These are phyloP conservation scores for Aphanomyces cochlioides DNA, from an alignment of 352 stramenopile genomes.

Conservation along the genomic window DNA sequence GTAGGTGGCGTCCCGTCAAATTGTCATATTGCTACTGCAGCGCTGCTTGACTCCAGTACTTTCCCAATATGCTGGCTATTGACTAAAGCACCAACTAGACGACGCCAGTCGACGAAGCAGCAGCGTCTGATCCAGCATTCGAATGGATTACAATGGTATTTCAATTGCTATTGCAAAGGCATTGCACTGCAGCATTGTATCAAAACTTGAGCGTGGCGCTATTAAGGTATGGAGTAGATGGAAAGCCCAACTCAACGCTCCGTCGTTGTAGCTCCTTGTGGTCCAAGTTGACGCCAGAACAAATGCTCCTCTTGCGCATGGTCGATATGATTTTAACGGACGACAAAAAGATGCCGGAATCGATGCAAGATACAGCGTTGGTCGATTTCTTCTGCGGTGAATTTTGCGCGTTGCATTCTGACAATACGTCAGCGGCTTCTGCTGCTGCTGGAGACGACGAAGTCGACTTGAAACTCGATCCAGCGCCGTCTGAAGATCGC, in stretches of 20 bases:
- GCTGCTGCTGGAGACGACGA: conserved; percentile 52
- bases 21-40: conserved; percentile 66
- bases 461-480: conserved; percentile 52
- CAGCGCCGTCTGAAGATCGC: conserved; percentile 33
- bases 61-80: too few relatives aligned
- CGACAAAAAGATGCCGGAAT: conserved; percentile 3
- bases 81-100: too few relatives aligned
- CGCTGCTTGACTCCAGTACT: conserved; percentile 53
- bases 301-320: conserved; percentile 76
- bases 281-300: conserved; percentile 74
- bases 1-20: background rate
- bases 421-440: too few relatives aligned
- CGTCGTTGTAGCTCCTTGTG: conserved; percentile 40
- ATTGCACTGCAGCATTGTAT: conserved; percentile 56
- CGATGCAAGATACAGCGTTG: conserved; percentile 12
- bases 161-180: conserved; percentile 48
- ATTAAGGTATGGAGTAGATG: conserved; percentile 44
- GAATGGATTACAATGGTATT: conserved; percentile 78
- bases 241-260: background rate
- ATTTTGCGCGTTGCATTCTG: conserved; percentile 47
- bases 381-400: conserved; percentile 47
- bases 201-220: conserved; percentile 68
- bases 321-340: conserved; percentile 40
- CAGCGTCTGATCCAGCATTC: conserved; percentile 72
- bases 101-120: conserved; percentile 34